These are phyloP conservation scores for Cercospora sojina DNA, from an alignment of 2,329 filamentous ascomycete genomes.

Conservation along the genomic window DNA sequence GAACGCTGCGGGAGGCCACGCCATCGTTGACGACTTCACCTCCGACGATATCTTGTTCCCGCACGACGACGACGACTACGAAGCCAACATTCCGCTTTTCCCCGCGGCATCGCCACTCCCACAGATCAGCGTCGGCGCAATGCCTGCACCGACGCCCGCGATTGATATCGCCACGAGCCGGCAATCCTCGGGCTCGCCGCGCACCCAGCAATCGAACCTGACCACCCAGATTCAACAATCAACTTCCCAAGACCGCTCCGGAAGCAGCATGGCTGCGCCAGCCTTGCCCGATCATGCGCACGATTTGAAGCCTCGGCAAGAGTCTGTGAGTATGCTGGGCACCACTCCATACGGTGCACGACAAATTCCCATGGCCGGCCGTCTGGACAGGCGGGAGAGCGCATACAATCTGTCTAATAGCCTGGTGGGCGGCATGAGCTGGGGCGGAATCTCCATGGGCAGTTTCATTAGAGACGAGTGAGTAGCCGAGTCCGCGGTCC, in stretches of 20 bases:
- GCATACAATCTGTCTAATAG: constrained; percentile 54
- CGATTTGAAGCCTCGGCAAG: constrained; percentile 48
- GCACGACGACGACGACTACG: constrained; percentile 29
- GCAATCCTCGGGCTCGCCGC: constrained; percentile 57
- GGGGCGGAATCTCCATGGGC: constrained; percentile 92
- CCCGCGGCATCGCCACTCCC: constrained; percentile 26
- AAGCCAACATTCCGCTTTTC: constrained; percentile 27
- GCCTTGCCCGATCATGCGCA: constrained; percentile 22
- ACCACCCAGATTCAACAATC: constrained; percentile 59
- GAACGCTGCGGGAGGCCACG: constrained; percentile 21
- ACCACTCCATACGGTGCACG: constrained; percentile 58
- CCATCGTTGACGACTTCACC: constrained; percentile 29
- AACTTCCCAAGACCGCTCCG: constrained; percentile 40
- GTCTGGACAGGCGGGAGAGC: constrained; percentile 54
- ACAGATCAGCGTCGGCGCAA: constrained; percentile 38
- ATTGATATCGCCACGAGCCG: constrained; percentile 59
- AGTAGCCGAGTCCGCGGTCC: constrained; percentile 48
- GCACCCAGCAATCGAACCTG: constrained; percentile 62
- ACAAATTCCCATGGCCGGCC: constrained; percentile 60
- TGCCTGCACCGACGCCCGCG: constrained; percentile 56
- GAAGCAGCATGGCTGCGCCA: constrained; percentile 12
- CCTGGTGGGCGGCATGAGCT: constrained; percentile 80
- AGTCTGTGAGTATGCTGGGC: constrained; percentile 53
- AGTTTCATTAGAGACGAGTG: constrained; percentile 99
- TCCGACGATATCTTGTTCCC: constrained; percentile 37